Conservation (phyloP, 495 filamentous ascomycete genomes). For the Talaromyces ruber region DNA sequence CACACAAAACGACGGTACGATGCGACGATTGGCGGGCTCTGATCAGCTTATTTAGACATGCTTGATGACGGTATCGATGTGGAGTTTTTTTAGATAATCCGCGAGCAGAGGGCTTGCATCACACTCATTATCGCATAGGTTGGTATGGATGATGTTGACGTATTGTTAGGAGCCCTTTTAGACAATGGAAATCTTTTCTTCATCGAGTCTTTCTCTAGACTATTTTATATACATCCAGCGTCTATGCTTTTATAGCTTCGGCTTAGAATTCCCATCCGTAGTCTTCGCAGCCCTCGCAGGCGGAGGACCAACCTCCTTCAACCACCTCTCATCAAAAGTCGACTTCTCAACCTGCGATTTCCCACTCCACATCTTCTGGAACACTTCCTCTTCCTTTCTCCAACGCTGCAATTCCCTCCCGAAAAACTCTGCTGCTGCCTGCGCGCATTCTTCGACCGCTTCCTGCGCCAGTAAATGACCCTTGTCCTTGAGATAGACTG, state of each 20-base stretch:
- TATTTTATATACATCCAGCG: background rate
- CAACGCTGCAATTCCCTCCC: slow-evolving; percentile 53
- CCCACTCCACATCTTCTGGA: slow-evolving; percentile 43
- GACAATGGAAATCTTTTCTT: background rate
- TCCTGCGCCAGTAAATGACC: slow-evolving; percentile 88
- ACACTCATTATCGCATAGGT: background rate
- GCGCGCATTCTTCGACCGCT: slow-evolving; percentile 54
- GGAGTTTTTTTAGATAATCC: background rate
- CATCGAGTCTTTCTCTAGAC: background rate
- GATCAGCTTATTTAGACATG: background rate
- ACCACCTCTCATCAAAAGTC: slow-evolving; percentile 49
- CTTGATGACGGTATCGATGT: background rate
- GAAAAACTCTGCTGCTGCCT: slow-evolving; percentile 55
- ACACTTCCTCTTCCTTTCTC: slow-evolving; percentile 53
- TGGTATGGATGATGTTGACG: background rate
- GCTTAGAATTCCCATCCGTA: slow-evolving; percentile 10
- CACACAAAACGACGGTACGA: slow-evolving; percentile 8
- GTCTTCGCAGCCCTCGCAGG: slow-evolving; percentile 18
- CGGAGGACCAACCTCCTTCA: slow-evolving; percentile 38
- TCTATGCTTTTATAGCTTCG: slow-evolving; percentile 23
- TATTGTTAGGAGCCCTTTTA: background rate
- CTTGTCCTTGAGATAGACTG: slow-evolving; percentile 53
- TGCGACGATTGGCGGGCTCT: background rate
- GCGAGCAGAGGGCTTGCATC: background rate
- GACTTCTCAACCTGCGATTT: slow-evolving; percentile 45